Evolutionary conservation across 108 stramenopile genomes (phyloP).

Genomic region (Cyclotella choctawhatcheeana): DNA sequence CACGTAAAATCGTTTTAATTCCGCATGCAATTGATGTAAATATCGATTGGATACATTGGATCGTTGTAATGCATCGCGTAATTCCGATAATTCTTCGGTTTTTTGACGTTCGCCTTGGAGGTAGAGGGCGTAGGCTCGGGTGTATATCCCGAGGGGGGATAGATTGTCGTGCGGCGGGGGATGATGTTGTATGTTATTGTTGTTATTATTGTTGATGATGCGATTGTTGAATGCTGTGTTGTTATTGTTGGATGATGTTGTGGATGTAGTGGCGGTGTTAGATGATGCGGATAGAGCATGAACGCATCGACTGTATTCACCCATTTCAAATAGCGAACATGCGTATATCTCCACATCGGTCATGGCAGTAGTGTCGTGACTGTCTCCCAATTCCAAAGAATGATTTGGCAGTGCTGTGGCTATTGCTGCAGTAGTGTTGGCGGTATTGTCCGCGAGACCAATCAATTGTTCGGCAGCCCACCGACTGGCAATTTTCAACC

Average conservation of each 20-base stretch:
- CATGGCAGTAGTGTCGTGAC: neutral
- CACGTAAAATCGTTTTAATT: slow-evolving; percentile 53
- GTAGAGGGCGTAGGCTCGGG: slow-evolving; percentile 89
- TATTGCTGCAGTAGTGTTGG: neutral
- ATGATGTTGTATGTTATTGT: slow-evolving; percentile 7
- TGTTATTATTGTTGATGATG: neutral
- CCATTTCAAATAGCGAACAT: slow-evolving; percentile 73
- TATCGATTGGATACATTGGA: slow-evolving; percentile 55
- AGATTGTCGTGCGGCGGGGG: slow-evolving; percentile 56
- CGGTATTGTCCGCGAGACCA: slow-evolving; percentile 42
- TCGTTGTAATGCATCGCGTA: slow-evolving; percentile 64
- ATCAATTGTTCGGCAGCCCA: slow-evolving; percentile 85
- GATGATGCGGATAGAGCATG: slow-evolving; percentile 39
- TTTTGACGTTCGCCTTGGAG: slow-evolving; percentile 93
- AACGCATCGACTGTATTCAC: slow-evolving; percentile 82
- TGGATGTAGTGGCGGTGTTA: neutral
- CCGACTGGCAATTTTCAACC: slow-evolving; percentile 77
- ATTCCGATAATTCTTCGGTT: slow-evolving; percentile 78
- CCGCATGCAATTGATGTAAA: slow-evolving; percentile 73
- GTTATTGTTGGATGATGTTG: too few species aligned
- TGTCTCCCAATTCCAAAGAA: neutral
- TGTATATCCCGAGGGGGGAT: slow-evolving; percentile 68
- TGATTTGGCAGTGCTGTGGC: neutral
- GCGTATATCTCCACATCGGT: slow-evolving; percentile 66
- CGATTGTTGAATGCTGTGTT: slow-evolving; percentile 2